Evolutionary conservation across 768 basidiomycete genomes (phyloP), one percentile per base, ranked within the genome.

Genomic region (Boletus insuetus): DNA sequence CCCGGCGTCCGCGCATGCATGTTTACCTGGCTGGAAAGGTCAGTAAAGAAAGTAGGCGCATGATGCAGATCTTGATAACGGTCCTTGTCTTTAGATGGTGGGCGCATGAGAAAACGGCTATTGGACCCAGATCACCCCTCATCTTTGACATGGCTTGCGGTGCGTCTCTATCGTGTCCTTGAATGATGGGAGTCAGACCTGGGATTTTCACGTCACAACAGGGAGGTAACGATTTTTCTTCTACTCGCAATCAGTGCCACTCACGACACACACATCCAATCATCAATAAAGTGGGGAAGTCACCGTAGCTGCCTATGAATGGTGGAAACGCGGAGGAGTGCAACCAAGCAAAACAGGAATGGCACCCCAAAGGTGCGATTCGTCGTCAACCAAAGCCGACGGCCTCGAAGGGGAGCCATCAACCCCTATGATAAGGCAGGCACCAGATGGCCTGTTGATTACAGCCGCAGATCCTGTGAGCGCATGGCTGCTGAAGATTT

Each of bases 1-100:
- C 84, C 83, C 3, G 86, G 84, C 7, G 76, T 88, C 50, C 77
- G 81, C 54, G 78, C 77, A 29, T 80, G 79, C 64, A 69, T 84
- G 20, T 78, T 78, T 58, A 64, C 75, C 26, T 82, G 81, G 81
- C 66, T 85, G 19, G 80, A 78, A 65, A 76, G 72, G 82, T 79
- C 52, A 53, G 68, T 58, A 40, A 6, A 43, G 19, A 56, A 20
- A 29, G 13, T 37, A 37, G 32, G 10, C 12, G 35, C 13, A 19
- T 3, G 1, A 19, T 40, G 39, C 24, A 19, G 34, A 46, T n/a
- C 17, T 49, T 49, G 58, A 42, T 50, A 37, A 53, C 55, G 13
- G 56, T 75, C 6, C 22, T 48, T 41, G 37, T 41, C 24, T 35
- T 22, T 32, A 68, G 67, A 31, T 68, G 67, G 67, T 68, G 67